Base-by-base conservation (phyloP, 140 eudicot species). In the Erigeron philadelphicus region DNA sequence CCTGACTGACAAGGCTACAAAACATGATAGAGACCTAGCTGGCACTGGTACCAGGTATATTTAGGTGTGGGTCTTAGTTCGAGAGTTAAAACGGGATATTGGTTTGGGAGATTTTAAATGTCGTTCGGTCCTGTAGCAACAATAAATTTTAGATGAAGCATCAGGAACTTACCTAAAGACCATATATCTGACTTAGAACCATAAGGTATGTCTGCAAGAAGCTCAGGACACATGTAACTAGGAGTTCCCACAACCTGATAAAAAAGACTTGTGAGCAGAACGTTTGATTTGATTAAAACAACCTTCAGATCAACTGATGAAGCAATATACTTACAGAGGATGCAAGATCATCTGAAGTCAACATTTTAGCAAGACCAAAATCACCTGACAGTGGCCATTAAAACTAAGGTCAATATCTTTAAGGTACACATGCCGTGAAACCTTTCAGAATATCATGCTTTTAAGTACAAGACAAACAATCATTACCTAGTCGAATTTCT, bases 171-270 rank as follows among this genome's bases (percentile, higher is more conserved):
- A 89, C 98, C 98, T 77, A 93, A 65, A 63, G 98, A 93, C 98
- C 98, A 93, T 71, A 93, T 93, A 81, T 93, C 97, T n/a, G 99
- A 93, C 81, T 93, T 93, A 21, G 95, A 89, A 78, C 99, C 99
- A 76, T 93, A 93, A 60, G 99, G 99, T 80, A 93, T 93, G 72
- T 93, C 99, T 10, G 98, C 98, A 77, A 93, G 98, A 83, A 93
- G 98, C 82, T 93, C 96, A 2, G 98, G 98, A 70, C 98, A 89
- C 99, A 93, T 93, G 80, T 93, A 87, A 78, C 97, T 86, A 31
- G 99, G 99, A 80, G 99, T 93, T 56, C 99, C 99, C 78, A 93
- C 99, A 49, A 93, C 88, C 99, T 89, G 81, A 52, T 78, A 47
- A 66, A 23, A 43, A 64, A 58, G 21, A 67, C 43, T 41, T 43